Evolutionary conservation across 257 asterid genomes (phyloP).

Genomic region (Jacaranda mimosifolia): DNA sequence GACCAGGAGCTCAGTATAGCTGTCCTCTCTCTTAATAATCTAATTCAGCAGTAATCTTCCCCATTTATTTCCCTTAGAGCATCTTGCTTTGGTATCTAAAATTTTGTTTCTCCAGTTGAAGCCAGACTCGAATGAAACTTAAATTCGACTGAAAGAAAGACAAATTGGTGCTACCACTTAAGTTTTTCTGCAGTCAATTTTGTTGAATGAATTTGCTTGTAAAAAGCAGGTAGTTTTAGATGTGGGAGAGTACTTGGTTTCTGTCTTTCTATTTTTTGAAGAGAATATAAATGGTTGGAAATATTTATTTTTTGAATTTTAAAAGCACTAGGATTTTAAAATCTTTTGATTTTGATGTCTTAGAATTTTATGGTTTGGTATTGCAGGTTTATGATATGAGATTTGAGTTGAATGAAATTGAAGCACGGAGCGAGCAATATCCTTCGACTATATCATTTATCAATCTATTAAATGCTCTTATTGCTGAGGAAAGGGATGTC

Average conservation of each 20-base stretch:
- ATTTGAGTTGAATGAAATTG: slow-evolving; percentile 95
- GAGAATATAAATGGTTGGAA: too few species aligned
- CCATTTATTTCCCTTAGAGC: slow-evolving; percentile 17
- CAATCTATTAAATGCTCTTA: slow-evolving; percentile 78
- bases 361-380: slow-evolving; percentile 22
- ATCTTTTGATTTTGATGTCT: slow-evolving; percentile 3
- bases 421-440: slow-evolving; percentile 96
- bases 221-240: background rate
- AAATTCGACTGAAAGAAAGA: background rate
- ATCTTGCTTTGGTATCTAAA: background rate
- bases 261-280: background rate
- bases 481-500: slow-evolving; percentile 87
- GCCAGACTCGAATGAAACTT: slow-evolving; percentile 6
- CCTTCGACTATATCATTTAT: slow-evolving; percentile 95
- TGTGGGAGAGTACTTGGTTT: slow-evolving; percentile 13
- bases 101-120: slow-evolving; percentile 26
- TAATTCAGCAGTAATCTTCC: background rate
- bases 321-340: slow-evolving; percentile 18
- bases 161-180: slow-evolving; percentile 2
- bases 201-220: slow-evolving; percentile 10
- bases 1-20: background rate
- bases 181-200: background rate
- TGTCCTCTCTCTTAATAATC: slow-evolving; percentile 6
- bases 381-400: slow-evolving; percentile 96
- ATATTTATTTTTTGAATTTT: slow-evolving; percentile 13